phyloP scores from a whole-genome alignment of 345 rosid species.

The Passiflora organensis region DNA sequence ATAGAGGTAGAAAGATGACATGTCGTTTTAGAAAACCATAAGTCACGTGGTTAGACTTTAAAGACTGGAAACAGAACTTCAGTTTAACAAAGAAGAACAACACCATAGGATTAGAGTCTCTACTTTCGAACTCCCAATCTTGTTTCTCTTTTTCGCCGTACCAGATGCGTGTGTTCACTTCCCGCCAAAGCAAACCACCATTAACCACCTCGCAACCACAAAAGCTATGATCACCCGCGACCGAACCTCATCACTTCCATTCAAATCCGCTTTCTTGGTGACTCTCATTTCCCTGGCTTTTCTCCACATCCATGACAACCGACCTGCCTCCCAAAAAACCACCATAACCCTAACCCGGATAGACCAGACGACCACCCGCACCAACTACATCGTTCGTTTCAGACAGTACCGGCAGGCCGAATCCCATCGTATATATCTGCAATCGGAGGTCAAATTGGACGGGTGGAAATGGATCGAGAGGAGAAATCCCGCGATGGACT shows the following conservation, averaged over 20 bases:
- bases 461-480: constrained; percentile 96
- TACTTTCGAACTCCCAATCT: too few species aligned
- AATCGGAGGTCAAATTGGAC: constrained; percentile 38
- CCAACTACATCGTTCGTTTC: constrained; percentile 77
- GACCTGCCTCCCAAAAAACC: constrained; percentile 3
- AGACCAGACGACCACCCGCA: background rate
- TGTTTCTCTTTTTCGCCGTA: background rate
- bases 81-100: too few species aligned
- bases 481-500: constrained; percentile 60
- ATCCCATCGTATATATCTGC: constrained; percentile 54
- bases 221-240: constrained; percentile 12
- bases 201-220: background rate
- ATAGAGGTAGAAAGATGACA: too few species aligned
- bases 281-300: constrained; percentile 14
- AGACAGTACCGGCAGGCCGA: constrained; percentile 48
- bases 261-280: constrained; percentile 6
- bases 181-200: constrained; percentile 19
- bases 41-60: too few species aligned
- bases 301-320: background rate
- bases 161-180: constrained; percentile 9
- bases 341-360: constrained; percentile 21
- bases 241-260: constrained; percentile 3
- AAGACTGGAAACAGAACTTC: too few species aligned
- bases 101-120: too few species aligned
- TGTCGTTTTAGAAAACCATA: too few species aligned